These are phyloP conservation scores for Tuber aestivum DNA, from an alignment of 495 filamentous ascomycete genomes.

Conservation along the genomic window DNA sequence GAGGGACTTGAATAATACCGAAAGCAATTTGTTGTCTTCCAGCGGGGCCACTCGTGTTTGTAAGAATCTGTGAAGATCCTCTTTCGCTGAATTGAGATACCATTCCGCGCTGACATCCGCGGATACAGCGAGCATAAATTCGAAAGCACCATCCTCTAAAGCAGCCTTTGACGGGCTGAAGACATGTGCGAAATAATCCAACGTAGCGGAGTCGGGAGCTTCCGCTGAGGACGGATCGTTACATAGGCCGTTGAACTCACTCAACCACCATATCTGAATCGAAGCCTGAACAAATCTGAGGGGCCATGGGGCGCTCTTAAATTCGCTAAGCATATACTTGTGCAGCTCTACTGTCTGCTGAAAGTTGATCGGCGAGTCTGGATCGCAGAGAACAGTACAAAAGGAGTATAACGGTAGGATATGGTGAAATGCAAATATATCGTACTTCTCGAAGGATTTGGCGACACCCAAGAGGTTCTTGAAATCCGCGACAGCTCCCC, in stretches of 20 bases:
- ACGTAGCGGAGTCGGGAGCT: conserved; percentile 54
- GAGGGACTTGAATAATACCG: conserved; percentile 57
- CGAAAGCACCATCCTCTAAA: conserved; percentile 84
- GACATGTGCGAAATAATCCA: conserved; percentile 49
- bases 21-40: conserved; percentile 57
- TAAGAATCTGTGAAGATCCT: conserved; percentile 69
- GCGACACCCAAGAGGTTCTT: conserved; percentile 58
- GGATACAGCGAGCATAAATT: conserved; percentile 79
- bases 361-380: conserved; percentile 56
- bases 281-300: conserved; percentile 70
- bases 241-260: conserved; percentile 86
- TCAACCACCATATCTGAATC: conserved; percentile 72
- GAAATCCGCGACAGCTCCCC: conserved; percentile 65
- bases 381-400: conserved; percentile 66
- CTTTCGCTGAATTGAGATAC: conserved; percentile 40
- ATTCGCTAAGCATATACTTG: conserved; percentile 55
- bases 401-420: conserved; percentile 68
- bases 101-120: conserved; percentile 61
- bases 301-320: conserved; percentile 61
- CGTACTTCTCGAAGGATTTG: conserved; percentile 64
- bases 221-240: conserved; percentile 59
- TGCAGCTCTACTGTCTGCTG: conserved; percentile 64
- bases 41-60: conserved; percentile 68
- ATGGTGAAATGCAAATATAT: conserved; percentile 67
- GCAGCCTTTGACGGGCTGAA: conserved; percentile 47